Evolutionary conservation across 2,329 filamentous ascomycete species (phyloP).

Genomic region (Magnaporthiopsis rhizophila): DNA sequence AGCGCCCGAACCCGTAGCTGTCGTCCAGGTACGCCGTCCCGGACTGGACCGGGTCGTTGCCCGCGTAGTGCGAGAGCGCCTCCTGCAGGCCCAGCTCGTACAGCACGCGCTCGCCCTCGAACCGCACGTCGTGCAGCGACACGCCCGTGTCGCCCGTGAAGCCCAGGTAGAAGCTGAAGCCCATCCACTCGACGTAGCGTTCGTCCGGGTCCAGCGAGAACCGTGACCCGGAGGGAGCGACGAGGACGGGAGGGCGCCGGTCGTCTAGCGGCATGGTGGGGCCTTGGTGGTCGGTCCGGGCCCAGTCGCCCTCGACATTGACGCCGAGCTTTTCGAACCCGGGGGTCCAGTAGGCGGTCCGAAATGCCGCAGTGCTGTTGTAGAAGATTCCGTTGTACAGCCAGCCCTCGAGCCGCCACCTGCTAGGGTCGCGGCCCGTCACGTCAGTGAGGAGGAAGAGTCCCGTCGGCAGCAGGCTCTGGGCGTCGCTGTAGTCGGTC

Average conservation of each 20-base stretch:
- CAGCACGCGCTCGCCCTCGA: conserved; percentile 43
- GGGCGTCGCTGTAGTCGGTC: conserved; percentile 29
- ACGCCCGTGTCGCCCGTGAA: conserved; percentile 41
- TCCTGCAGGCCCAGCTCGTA: conserved; percentile 50
- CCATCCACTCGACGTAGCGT: conserved; percentile 43
- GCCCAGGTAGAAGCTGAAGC: conserved; percentile 42
- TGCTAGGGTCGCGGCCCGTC: conserved; percentile 39
- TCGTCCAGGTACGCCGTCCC: conserved; percentile 38
- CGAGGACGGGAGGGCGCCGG: conserved; percentile 27
- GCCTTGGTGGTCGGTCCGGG: conserved; percentile 32
- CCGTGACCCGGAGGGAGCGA: conserved; percentile 30
- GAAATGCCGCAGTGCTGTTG: conserved; percentile 37
- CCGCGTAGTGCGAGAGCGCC: conserved; percentile 43
- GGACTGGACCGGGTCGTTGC: conserved; percentile 37
- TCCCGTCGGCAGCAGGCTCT: conserved; percentile 36
- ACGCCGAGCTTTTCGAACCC: conserved; percentile 38
- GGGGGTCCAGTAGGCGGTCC: conserved; percentile 31
- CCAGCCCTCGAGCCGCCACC: conserved; percentile 45
- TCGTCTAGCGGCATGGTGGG: conserved; percentile 25
- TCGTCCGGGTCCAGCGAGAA: conserved; percentile 32
- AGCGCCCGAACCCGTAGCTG: conserved; percentile 39
- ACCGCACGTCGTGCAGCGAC: conserved; percentile 41
- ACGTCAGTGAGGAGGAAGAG: conserved; percentile 37
- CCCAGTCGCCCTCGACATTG: conserved; percentile 40
- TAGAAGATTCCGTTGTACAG: conserved; percentile 48